These are phyloP conservation scores for Petunia secreta DNA, from an alignment of 257 asterid genomes.

Conservation along the genomic window DNA sequence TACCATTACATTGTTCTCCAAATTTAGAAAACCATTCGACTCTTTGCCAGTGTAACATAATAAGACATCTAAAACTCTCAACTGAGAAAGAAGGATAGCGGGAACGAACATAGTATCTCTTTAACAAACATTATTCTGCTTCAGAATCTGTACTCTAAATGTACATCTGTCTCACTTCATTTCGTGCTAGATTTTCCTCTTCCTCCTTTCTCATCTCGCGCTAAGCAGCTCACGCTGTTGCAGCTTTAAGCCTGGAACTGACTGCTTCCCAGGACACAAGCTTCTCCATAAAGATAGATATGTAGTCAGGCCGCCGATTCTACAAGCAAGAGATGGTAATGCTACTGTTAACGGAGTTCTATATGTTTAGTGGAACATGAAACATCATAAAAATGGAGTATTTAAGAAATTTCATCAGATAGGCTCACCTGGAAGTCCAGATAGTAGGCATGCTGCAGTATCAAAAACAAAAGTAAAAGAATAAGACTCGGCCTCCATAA, in stretches of 20 bases:
- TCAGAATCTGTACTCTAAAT: constrained; percentile 43
- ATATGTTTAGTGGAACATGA: neutral
- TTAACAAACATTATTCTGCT: constrained; percentile 10
- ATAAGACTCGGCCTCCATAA: neutral
- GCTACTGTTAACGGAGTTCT: too few relatives aligned
- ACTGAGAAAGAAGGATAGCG: neutral
- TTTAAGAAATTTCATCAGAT: neutral
- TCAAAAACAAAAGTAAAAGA: constrained; percentile 20
- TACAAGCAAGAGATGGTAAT: constrained; percentile 34
- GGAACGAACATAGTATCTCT: neutral
- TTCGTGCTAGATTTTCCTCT: constrained; percentile 30
- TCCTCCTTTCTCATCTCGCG: constrained; percentile 52
- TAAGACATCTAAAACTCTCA: neutral
- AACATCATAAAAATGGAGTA: neutral
- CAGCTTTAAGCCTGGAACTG: constrained; percentile 76
- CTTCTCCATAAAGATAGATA: constrained; percentile 79
- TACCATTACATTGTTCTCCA: neutral
- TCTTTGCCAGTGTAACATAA: neutral
- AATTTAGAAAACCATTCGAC: neutral
- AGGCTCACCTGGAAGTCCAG: constrained; percentile 78
- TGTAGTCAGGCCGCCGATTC: constrained; percentile 83
- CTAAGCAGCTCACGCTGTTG: constrained; percentile 60
- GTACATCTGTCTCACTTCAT: constrained; percentile 46
- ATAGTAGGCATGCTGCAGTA: constrained; percentile 85
- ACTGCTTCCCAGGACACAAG: constrained; percentile 95